Evolutionary conservation across 2,329 filamentous ascomycete species (phyloP), one percentile per base, ranked within the genome.

Genomic region (Dryadomyces quercivorus): DNA sequence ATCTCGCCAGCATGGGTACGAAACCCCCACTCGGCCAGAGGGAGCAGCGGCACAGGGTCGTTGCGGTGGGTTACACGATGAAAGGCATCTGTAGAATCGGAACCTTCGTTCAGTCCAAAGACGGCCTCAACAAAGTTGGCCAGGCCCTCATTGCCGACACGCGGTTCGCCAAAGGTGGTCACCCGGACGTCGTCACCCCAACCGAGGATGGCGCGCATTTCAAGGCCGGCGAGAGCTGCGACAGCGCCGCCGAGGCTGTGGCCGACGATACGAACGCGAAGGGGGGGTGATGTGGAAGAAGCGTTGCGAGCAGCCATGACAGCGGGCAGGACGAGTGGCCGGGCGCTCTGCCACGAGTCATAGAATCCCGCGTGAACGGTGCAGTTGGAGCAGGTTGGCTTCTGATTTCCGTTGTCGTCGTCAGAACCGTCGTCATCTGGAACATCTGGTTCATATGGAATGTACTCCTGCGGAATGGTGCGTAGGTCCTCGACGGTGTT

Each of bases 161-260:
- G 74, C 20, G 93, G 93, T 69, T 97, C 89, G 10, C 93, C 93
- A 68, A 95, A 98, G 0, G 93, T 97, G 5, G 92, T 97, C 44
- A 95, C 81, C 15, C 76, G 69, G n/a, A 80, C 59, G 2, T 91
- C 82, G 8, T 31, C 26, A 8, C 26, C 51, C 82, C 85, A 93
- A 18, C 86, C 88, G n/a, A 85, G 74, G 0, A 83, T 78, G 22
- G 74, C 68, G 56, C 82, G 78, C 63, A 95, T 78, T 64, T 98
- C 93, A 34, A 96, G 74, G 1, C 80, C 88, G 0, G 91, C 93
- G 3, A 98, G 78, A 1, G 88, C 85, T 2, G 93, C 92, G 2
- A 98, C 88, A 0, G 93, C 91, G 16, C 93, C 93, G 20, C 93
- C 93, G 0, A 98, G 80, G 51, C 88, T 95, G 67, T 98, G 93